phyloP scores from a whole-genome alignment of 768 basidiomycete genomes.

The Paxillus ammoniavirescens region DNA sequence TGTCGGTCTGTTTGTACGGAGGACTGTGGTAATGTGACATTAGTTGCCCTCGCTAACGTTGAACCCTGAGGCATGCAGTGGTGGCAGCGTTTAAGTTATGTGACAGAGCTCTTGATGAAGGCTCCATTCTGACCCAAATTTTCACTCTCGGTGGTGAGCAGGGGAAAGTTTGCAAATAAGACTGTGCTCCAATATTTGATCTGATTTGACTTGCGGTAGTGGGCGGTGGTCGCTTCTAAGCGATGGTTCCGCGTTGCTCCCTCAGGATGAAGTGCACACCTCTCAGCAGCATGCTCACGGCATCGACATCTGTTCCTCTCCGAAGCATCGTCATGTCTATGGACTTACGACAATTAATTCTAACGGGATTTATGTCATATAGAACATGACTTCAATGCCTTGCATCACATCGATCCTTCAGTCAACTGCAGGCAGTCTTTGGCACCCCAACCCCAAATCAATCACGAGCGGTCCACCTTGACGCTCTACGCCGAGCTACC shows the following conservation, averaged over 20 bases:
- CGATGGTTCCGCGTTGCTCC: not conserved
- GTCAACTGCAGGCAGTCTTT: too few relatives aligned
- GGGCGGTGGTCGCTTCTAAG: too few relatives aligned
- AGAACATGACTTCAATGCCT: too few relatives aligned
- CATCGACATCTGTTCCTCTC: not conserved
- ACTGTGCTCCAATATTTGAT: too few relatives aligned
- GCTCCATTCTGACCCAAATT: not conserved
- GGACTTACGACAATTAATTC: too few relatives aligned
- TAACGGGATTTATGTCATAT: too few relatives aligned
- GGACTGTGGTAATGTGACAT: too few relatives aligned
- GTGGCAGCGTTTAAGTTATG: not conserved
- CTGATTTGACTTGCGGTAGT: too few relatives aligned
- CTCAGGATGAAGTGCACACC: not conserved
- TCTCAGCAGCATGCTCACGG: not conserved
- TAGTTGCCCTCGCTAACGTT: not conserved
- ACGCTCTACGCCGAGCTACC: constrained; percentile 16
- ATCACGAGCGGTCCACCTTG: constrained; percentile 11
- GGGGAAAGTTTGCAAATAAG: not conserved
- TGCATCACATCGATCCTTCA: too few relatives aligned
- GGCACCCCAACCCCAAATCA: not conserved
- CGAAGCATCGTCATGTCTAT: not conserved
- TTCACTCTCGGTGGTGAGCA: not conserved
- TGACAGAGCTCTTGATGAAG: not conserved
- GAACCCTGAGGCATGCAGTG: not conserved
- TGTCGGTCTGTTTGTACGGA: too few relatives aligned